Evolutionary conservation across 2,329 filamentous ascomycete species (phyloP).

Genomic region (Cryoendolithus antarcticus): DNA sequence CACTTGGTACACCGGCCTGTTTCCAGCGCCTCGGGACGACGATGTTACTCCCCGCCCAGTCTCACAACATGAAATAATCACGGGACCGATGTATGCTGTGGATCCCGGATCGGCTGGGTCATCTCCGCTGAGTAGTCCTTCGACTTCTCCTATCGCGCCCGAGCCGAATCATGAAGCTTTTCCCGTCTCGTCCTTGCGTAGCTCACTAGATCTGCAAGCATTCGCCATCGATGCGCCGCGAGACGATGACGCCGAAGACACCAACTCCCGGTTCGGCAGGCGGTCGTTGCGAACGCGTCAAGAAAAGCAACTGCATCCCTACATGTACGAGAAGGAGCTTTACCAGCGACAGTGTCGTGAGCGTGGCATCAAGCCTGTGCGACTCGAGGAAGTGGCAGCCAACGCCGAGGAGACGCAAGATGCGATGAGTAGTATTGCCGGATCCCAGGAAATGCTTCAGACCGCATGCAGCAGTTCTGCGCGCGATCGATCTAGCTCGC

Average conservation of each 20-base stretch:
- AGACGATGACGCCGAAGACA: background rate
- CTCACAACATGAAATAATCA: too few species aligned
- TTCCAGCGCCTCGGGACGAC: too few species aligned
- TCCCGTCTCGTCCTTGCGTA: too few species aligned
- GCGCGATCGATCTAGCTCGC: too few species aligned
- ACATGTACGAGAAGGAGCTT: constrained; percentile 31
- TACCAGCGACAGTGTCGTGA: constrained; percentile 32
- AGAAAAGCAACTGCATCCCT: constrained; percentile 38
- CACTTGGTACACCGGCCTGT: too few species aligned
- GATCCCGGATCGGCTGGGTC: background rate
- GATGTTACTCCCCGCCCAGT: too few species aligned
- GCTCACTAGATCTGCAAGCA: too few species aligned
- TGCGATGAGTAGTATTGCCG: constrained; percentile 1
- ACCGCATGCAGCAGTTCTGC: background rate
- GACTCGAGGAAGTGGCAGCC: constrained; percentile 15
- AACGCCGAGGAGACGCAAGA: constrained; percentile 4
- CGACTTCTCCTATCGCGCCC: too few species aligned
- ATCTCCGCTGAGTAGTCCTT: background rate
- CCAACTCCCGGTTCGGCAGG: constrained; percentile 3
- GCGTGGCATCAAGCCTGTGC: constrained; percentile 32
- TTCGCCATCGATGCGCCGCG: background rate
- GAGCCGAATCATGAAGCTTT: too few species aligned
- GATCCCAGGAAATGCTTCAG: background rate
- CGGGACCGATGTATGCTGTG: background rate
- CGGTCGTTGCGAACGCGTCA: constrained; percentile 30